Evolutionary conservation across 495 filamentous ascomycete genomes (phyloP), one percentile per base, ranked within the genome.

Genomic region (Aspergillus bridgeri): DNA sequence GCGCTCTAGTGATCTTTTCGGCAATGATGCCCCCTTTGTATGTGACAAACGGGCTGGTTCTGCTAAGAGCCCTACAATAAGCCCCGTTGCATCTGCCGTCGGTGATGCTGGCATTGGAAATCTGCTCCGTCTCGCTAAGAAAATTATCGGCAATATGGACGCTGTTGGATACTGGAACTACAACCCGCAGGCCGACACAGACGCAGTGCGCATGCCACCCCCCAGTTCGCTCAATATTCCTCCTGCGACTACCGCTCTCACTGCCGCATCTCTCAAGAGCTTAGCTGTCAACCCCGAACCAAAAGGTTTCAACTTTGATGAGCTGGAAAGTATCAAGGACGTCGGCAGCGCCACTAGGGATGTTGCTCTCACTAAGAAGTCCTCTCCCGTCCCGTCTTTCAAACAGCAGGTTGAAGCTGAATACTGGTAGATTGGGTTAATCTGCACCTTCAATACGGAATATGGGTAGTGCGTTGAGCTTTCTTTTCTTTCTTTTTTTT

Each of bases 71-170:
- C 8, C 22, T 38, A 25, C 42, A 38, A 33, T 50, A 3, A 57
- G 57, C 9, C 43, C 58, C 29, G 63, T 66, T 29, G 58, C 67
- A 25, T 22, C 63, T 23, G 61, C 57, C 7, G 61, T 79, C 7
- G 68, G 71, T 6, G 9, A 53, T n/a, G 64, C 60, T 2, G 75
- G 70, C 1, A 53, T 79, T 5, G 64, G 68, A 1, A 61, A 69
- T 18, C 60, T 80, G 23, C 53, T 73, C 6, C 55, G 63, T 19
- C 24, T 76, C 1, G 59, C 69, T 1, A 69, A 61, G 21, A 60
- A 52, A 0, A 55, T 78, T 1, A 70, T 79, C 6, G 61, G 67
- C 27, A 69, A 64, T 3, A 75, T 75, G 18, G 76, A 79, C 47
- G 58, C 59, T 17, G 60, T 77, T 7, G 76, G 76, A 6, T 69